These are phyloP conservation scores for Cyberlindnera americana DNA, from an alignment of 805 yeast genomes.

Conservation along the genomic window DNA sequence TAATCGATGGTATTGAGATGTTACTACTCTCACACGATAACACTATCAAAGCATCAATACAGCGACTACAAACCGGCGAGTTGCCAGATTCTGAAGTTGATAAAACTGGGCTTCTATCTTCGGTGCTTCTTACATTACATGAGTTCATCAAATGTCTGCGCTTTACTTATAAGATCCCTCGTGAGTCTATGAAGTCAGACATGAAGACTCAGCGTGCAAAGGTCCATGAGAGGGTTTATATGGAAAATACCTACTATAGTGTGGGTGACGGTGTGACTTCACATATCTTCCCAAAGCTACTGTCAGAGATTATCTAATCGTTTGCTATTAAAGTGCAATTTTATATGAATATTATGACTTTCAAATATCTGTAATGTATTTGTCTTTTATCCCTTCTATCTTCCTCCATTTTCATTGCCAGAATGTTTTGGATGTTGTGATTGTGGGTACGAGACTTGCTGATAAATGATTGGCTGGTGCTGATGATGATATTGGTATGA, in stretches of 20 bases:
- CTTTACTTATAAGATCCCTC: constrained; percentile 2
- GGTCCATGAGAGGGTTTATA: constrained; percentile 2
- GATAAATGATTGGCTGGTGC: neutral
- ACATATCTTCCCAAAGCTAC: constrained; percentile 1
- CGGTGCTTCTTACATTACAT: constrained; percentile 3
- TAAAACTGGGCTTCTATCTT: neutral
- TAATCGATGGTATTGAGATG: constrained; percentile 42
- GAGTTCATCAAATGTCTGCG: constrained; percentile 3
- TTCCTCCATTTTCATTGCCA: neutral
- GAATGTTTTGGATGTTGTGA: too few species aligned
- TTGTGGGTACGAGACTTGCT: constrained; percentile 1
- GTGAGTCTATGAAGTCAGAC: neutral
- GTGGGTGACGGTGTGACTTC: neutral
- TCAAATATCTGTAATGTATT: too few species aligned
- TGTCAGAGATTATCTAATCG: constrained; percentile 2
- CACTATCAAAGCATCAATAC: constrained; percentile 4
- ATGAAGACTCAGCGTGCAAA: constrained; percentile 5
- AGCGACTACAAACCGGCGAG: neutral
- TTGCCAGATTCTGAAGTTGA: neutral
- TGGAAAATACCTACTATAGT: neutral
- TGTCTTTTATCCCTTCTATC: too few species aligned
- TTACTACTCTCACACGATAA: constrained; percentile 11
- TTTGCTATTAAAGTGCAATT: neutral
- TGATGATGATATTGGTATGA: neutral
- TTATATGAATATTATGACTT: neutral